These are phyloP conservation scores for Botryotinia narcissicola DNA, from an alignment of 2,329 filamentous ascomycete species.

Conservation along the genomic window DNA sequence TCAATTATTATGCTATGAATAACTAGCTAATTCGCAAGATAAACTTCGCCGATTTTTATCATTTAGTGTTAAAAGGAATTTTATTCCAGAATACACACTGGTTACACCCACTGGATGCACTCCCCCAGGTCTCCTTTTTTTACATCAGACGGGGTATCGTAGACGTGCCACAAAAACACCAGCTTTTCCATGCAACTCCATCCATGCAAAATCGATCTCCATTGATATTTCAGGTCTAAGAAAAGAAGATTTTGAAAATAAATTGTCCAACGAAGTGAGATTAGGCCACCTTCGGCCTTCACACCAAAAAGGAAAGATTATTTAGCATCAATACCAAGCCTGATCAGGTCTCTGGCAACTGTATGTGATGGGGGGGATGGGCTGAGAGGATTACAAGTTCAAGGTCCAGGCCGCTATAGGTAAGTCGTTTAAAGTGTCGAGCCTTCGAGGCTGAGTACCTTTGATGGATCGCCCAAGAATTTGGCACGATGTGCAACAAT, in stretches of 20 bases:
- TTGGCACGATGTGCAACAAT: constrained; percentile 65
- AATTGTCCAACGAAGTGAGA: constrained; percentile 8
- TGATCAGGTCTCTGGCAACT: constrained; percentile 19
- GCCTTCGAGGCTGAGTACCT: constrained; percentile 57
- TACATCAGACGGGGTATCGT: constrained; percentile 18
- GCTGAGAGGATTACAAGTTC: constrained; percentile 32
- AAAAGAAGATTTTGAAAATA: constrained; percentile 6
- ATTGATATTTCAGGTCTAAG: constrained; percentile 7
- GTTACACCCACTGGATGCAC: constrained; percentile 13
- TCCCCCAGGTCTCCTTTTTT: constrained; percentile 1
- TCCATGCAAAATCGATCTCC: constrained; percentile 13
- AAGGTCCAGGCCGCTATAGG: constrained; percentile 20
- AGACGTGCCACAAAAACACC: constrained; percentile 16
- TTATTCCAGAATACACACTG: constrained; percentile 5
- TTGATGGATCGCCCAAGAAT: constrained; percentile 63
- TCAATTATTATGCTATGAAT: constrained; percentile 12
- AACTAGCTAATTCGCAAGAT: background rate
- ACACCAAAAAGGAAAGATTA: constrained; percentile 2
- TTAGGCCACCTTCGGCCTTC: background rate
- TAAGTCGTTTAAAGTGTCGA: constrained; percentile 29
- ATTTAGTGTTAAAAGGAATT: background rate
- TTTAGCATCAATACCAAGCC: constrained; percentile 15
- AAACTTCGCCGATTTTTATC: background rate
- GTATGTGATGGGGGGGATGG: constrained; percentile 21
- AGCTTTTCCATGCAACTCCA: constrained; percentile 20